Evolutionary conservation across 352 stramenopile genomes (phyloP).

Genomic region (Phytophthora niederhauseri): DNA sequence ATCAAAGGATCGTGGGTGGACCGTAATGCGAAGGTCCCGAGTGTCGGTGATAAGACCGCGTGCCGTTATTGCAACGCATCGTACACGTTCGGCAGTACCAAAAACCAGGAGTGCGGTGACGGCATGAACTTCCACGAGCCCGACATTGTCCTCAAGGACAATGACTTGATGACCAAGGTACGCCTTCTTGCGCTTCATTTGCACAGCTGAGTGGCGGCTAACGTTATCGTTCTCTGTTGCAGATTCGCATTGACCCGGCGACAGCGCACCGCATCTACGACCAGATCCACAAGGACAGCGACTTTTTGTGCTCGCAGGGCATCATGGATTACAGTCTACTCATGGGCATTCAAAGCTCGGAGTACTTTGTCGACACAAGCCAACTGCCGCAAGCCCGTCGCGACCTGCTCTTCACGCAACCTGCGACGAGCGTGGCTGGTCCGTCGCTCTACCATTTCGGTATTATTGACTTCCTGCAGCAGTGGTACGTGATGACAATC

Average conservation of each 20-base stretch:
- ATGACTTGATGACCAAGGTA: slow-evolving; percentile 90
- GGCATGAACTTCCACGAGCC: slow-evolving; percentile 89
- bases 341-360: slow-evolving; percentile 90
- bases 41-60: slow-evolving; percentile 75
- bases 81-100: slow-evolving; percentile 88
- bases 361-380: slow-evolving; percentile 88
- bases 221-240: slow-evolving; percentile 5
- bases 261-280: slow-evolving; percentile 88
- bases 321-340: slow-evolving; percentile 95
- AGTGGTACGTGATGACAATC: slow-evolving; percentile 63
- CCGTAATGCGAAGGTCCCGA: slow-evolving; percentile 85
- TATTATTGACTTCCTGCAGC: slow-evolving; percentile 93
- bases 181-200: neutral
- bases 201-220: neutral
- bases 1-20: slow-evolving; percentile 93
- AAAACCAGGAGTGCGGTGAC: slow-evolving; percentile 86
- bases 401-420: slow-evolving; percentile 80
- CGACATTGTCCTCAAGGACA: slow-evolving; percentile 91
- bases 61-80: slow-evolving; percentile 89
- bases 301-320: slow-evolving; percentile 89
- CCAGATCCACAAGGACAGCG: slow-evolving; percentile 88
- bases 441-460: slow-evolving; percentile 92
- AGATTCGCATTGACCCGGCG: slow-evolving; percentile 81
- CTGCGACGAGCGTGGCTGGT: slow-evolving; percentile 84
- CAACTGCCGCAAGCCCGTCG: slow-evolving; percentile 61